Percentiles rank a stretch among this genome's conserved stretches.
phyloP scores from a whole-genome alignment of 2,329 filamentous ascomycete species.

The Dothidotthia symphoricarpi region DNA sequence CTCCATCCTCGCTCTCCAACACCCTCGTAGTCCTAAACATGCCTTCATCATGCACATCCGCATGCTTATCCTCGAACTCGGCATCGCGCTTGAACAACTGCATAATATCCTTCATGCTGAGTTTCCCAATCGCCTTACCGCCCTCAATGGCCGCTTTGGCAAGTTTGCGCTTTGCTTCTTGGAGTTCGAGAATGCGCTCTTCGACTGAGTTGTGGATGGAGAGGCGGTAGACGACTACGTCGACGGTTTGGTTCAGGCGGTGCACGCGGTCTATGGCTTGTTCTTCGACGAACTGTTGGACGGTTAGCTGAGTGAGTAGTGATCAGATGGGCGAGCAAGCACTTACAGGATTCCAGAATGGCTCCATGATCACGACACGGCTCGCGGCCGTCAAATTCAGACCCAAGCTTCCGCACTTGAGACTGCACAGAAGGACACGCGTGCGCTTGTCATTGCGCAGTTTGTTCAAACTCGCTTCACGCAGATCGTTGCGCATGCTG shows the following conservation, averaged over 20 bases:
- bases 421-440: constrained; percentile 83
- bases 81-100: constrained; percentile 77
- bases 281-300: constrained; percentile 81
- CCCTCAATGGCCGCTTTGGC: constrained; percentile 90
- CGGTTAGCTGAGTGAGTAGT: constrained; percentile 13
- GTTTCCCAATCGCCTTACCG: constrained; percentile 73
- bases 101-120: constrained; percentile 91
- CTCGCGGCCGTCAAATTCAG: constrained; percentile 93
- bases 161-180: constrained; percentile 88
- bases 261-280: constrained; percentile 98
- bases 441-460: constrained; percentile 73
- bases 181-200: constrained; percentile 88
- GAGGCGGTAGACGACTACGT: constrained; percentile 93
- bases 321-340: not conserved
- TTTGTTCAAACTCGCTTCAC: constrained; percentile 78
- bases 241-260: constrained; percentile 92
- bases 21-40: constrained; percentile 38
- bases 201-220: constrained; percentile 86
- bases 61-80: constrained; percentile 49
- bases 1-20: constrained; percentile 16
- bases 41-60: constrained; percentile 35
- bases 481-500: constrained; percentile 87
- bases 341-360: constrained; percentile 93
- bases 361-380: constrained; percentile 90
- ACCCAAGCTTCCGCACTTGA: constrained; percentile 90